phyloP scores from a whole-genome alignment of 106 monocot species.

The Narthecium ossifragum region DNA sequence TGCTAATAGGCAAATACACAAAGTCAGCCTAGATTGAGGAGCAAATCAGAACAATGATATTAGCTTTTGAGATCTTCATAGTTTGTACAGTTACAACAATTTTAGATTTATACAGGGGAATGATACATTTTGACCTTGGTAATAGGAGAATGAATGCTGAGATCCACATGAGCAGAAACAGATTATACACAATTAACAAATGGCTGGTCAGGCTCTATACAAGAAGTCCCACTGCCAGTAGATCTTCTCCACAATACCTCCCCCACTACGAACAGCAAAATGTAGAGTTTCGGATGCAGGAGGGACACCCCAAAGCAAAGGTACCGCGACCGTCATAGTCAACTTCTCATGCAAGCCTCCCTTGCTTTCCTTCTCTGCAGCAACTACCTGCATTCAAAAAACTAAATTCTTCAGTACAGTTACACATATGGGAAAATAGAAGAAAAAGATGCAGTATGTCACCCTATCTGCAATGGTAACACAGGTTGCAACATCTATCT shows the following conservation, averaged over 20 bases:
- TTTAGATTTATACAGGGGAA: neutral
- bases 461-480: too few species aligned
- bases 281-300: slow-evolving; percentile 92
- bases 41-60: neutral
- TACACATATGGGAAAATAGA: neutral
- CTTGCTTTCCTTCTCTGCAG: slow-evolving; percentile 79
- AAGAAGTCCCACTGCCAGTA: slow-evolving; percentile 99
- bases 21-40: too few species aligned
- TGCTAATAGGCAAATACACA: too few species aligned
- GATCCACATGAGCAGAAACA: neutral
- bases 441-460: too few species aligned
- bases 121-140: neutral
- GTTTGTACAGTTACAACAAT: slow-evolving; percentile 1
- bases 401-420: neutral
- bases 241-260: slow-evolving; percentile 93
- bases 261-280: slow-evolving; percentile 82
- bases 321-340: slow-evolving; percentile 83
- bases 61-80: neutral
- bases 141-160: neutral
- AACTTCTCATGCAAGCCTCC: slow-evolving; percentile 89
- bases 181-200: neutral
- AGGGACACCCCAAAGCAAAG: slow-evolving; percentile 92
- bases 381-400: slow-evolving; percentile 46
- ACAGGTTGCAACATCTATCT: too few species aligned
- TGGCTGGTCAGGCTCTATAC: slow-evolving; percentile 11